Conservation (phyloP, 805 yeast species). For the Candida insectalens region DNA sequence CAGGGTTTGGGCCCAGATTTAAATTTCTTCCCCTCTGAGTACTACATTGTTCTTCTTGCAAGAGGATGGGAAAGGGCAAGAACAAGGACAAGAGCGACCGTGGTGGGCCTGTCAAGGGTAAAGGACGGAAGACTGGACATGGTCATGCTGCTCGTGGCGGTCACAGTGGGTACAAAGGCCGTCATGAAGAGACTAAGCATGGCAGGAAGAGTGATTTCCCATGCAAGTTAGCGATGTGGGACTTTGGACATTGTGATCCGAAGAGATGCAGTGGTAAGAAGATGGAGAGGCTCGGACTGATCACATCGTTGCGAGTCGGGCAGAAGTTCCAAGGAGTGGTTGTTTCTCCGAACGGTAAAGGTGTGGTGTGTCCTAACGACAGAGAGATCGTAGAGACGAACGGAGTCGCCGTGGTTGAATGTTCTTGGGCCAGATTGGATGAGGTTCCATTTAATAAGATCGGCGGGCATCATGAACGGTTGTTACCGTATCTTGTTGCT, state of each 20-base stretch:
- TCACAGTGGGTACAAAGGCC: constrained; percentile 40
- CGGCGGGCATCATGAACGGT: constrained; percentile 82
- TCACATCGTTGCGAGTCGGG: constrained; percentile 74
- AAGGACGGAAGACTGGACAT: constrained; percentile 22
- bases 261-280: constrained; percentile 95
- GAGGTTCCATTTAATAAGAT: constrained; percentile 92
- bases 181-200: constrained; percentile 20
- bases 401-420: constrained; percentile 98
- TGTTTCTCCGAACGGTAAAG: constrained; percentile 87
- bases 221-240: constrained; percentile 95
- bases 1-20: background rate
- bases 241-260: constrained; percentile 97
- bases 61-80: constrained; percentile 43
- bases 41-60: background rate
- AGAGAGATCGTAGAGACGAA: constrained; percentile 57
- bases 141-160: too few species aligned
- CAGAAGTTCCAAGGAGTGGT: constrained; percentile 88
- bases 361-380: constrained; percentile 87
- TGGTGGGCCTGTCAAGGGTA: constrained; percentile 9
- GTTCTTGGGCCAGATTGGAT: constrained; percentile 97
- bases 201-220: constrained; percentile 42
- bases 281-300: constrained; percentile 78
- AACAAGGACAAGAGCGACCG: constrained; percentile 30
- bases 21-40: background rate
- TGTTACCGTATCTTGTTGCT: constrained; percentile 87